Base-by-base conservation (phyloP, 768 basidiomycete species). In the Leccinellum rugosiceps region DNA sequence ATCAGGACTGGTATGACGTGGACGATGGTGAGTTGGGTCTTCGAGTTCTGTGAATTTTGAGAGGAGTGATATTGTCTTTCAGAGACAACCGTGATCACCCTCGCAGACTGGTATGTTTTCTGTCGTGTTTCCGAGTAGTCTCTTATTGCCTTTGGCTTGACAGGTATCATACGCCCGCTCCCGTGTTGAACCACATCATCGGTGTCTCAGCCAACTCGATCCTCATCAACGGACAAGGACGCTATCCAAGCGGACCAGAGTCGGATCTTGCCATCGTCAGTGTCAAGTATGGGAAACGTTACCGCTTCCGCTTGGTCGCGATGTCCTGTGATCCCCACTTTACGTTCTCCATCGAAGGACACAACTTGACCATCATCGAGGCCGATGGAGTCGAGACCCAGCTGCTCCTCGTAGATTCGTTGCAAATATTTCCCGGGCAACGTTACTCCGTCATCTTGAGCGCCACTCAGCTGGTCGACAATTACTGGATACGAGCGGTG, bases 401-500 rank as follows among this genome's bases (percentile, higher is more conserved):
- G 14, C 23, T 23, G 45, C 14, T 46, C 1, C 45, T 25, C 7
- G 44, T 45, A 15, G 13, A 45, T 45, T 45, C 21, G 6, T 21
- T 45, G 11, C 44, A 45, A 25, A 45, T 45, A 19, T 14, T 21
- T 45, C 21, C 44, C 10, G 44, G 44, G 11, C 44, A 45, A 15
- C 44, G 44, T 13, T 45, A 45, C 3, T 45, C 44, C 3, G 44
- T 45, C 14, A 14, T 45, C 13, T 45, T 45, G 6, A 45, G 23
- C 21, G 44, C 44, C 44, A 74, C 78, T 43, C 74, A 81, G 54
- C 67, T 72, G 0, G 63, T 79, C 13, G 74, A 58, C 14, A 85
- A 84, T 65, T 85, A 85, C 68, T 86, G 82, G 80, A 74, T 83
- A 23, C 77, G 79, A 21, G 76, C 79, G 6, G 21, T 45, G 44